Evolutionary conservation across 2,329 filamentous ascomycete genomes (phyloP).

Genomic region (Cercospora berteroae): DNA sequence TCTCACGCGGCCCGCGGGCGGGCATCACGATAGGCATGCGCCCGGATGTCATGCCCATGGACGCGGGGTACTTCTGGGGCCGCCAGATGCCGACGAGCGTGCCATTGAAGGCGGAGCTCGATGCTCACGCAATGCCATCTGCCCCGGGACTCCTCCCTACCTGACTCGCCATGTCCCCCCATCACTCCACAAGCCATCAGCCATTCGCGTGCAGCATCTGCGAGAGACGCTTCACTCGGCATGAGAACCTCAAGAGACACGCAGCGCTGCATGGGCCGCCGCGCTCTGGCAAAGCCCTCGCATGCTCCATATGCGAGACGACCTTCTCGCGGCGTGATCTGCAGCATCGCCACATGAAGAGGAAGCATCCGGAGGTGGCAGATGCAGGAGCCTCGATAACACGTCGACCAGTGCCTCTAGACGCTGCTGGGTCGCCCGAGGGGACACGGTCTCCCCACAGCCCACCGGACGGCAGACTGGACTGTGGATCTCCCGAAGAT

Average conservation of each 20-base stretch:
- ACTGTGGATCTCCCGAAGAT: background rate
- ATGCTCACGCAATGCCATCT: background rate
- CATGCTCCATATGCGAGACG: constrained; percentile 41
- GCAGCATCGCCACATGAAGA: constrained; percentile 44
- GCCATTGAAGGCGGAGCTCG: background rate
- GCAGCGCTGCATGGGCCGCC: background rate
- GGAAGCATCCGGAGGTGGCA: constrained; percentile 38
- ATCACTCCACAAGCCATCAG: background rate
- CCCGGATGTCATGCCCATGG: background rate
- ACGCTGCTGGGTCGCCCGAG: constrained; percentile 38
- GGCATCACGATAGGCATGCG: background rate
- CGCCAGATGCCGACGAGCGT: background rate
- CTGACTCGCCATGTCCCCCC: background rate
- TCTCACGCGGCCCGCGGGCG: background rate
- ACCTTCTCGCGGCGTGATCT: constrained; percentile 46
- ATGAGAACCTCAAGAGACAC: background rate
- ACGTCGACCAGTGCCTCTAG: constrained; percentile 43
- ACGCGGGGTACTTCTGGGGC: background rate
- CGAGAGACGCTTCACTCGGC: background rate
- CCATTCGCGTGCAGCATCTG: constrained; percentile 5
- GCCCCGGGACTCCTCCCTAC: background rate
- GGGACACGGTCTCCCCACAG: background rate
- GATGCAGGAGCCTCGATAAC: constrained; percentile 15
- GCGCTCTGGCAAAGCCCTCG: constrained; percentile 18
- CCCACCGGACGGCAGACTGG: background rate